Evolutionary conservation across 306 rosid genomes (phyloP).

Genomic region (Quercus ilex): DNA sequence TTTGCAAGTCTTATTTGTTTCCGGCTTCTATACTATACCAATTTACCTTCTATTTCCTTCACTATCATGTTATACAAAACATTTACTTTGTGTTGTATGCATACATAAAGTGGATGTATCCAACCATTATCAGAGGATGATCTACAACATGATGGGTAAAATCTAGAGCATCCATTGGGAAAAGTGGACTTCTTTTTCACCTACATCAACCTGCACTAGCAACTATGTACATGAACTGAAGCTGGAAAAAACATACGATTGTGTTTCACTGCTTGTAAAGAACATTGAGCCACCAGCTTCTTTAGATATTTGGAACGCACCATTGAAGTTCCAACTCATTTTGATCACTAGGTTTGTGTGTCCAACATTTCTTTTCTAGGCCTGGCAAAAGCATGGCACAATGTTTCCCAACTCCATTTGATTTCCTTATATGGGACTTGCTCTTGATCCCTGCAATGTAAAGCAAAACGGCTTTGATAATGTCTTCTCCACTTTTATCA

Average conservation of each 20-base stretch:
- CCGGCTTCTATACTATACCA: background rate
- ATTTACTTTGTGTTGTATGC: background rate
- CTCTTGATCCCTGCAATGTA: conserved; percentile 41
- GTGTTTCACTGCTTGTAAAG: background rate
- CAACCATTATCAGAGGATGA: background rate
- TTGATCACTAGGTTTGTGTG: background rate
- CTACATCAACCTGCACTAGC: background rate
- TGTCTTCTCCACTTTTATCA: background rate
- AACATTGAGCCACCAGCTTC: background rate
- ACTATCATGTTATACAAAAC: background rate
- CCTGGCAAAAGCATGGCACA: background rate
- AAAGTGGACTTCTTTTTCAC: background rate
- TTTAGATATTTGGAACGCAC: background rate
- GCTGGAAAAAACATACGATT: background rate
- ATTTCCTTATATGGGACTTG: conserved; percentile 45
- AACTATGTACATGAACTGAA: background rate
- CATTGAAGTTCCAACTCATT: background rate
- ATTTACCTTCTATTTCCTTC: too few species aligned
- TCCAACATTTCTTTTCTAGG: background rate
- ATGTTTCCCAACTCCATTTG: background rate
- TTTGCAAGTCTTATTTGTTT: background rate
- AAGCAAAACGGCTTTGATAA: background rate
- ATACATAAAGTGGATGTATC: background rate
- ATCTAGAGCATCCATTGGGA: background rate
- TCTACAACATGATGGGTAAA: background rate